Evolutionary conservation across 2,329 filamentous ascomycete genomes (phyloP), one percentile per base, ranked within the genome.

Genomic region (Monosporascus sp.): DNA sequence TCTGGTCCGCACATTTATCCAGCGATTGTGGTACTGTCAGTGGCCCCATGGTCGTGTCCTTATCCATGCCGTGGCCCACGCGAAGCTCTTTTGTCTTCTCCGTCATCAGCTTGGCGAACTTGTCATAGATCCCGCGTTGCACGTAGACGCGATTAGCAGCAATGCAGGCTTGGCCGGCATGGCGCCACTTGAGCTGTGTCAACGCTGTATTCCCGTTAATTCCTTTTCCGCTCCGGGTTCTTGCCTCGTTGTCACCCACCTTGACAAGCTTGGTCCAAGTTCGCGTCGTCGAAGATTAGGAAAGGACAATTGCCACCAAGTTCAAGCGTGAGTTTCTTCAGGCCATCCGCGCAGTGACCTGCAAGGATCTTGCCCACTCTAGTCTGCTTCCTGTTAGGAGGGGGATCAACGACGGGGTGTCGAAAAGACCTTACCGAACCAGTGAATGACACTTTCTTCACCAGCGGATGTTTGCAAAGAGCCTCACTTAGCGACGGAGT

Each of bases 401-500:
- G 22, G 5, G n/a, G 6, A 1, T n/a, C 3, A 8, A 22, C 22
- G 11, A 17, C 7, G 2, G 41, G 15, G 25, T 42, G 4, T 9
- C 6, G 9, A 15, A 42, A 25, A 20, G 8, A 17, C 55, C 63
- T 42, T 54, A 66, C 64, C 18, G 65, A 66, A 18, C 89, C 89
- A 0, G 89, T 93, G 61, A 93, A 94, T 52, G 86, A 88, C 51
- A 93, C 76, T 66, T 91, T 91, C 49, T 73, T 74, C 0, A 79
- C 71, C 0, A 69, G 53, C 0, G 69, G 70, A 53, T 79, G 74
- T 27, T 70, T 68, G 56, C 75, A 78, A 1, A 80, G 69, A 1
- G 72, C 70, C 62, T 77, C 75, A 14, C 72, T 73, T 2, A 79
- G 65, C 1, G 61, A 51, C 0, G 76, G 75, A 0, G 76, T 78